Base-by-base conservation (phyloP, 1,284 basidiomycete genomes). In the Cystobasidium sp. region DNA sequence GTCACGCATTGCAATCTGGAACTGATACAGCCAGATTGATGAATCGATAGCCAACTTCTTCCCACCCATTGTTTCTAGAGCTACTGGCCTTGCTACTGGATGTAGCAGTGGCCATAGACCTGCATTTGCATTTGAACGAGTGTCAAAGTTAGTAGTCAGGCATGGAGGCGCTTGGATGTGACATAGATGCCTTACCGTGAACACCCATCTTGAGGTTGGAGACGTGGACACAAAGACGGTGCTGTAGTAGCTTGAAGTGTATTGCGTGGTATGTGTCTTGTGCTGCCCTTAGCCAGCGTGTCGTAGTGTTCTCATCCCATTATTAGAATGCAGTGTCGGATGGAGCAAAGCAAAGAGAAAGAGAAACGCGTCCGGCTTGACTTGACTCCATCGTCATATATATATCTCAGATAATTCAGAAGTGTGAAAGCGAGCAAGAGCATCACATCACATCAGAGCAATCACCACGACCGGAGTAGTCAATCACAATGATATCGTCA, bases 1-100 rank as follows among this genome's bases (percentile, higher is more conserved):
- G 84, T 97, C 95, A 39, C 97, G 89, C 95, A 99, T 98, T 1
- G 97, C 98, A 49, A 95, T 95, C 84, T 97, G 94, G 80, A 97
- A 97, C 84, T 97, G 91, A 80, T 99, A 99, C 75, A 99, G 90
- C 97, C 97, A 99, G 78, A 99, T 97, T 77, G 94, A 97, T 3
- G 94, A 97, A 84, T 99, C 97, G 77, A 99, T 98, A 0, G 94
- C 94, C 84, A 97, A 88, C 4, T 88, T 85, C 82, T 94, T 94
- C 37, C 93, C 92, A 80, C 94, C 93, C 82, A 95, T 87, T 0
- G 91, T 93, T 83, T 97, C 94, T 69, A 97, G 86, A 81, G 92
- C 94, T 81, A 77, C 53, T 24, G 70, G 94, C 91, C 78, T 93
- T 63, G 93, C 93, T 53, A 95, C 93, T 10, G 94, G 94, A 22